Evolutionary conservation across 306 rosid species (phyloP).

Genomic region (Phaseolus lunatus): DNA sequence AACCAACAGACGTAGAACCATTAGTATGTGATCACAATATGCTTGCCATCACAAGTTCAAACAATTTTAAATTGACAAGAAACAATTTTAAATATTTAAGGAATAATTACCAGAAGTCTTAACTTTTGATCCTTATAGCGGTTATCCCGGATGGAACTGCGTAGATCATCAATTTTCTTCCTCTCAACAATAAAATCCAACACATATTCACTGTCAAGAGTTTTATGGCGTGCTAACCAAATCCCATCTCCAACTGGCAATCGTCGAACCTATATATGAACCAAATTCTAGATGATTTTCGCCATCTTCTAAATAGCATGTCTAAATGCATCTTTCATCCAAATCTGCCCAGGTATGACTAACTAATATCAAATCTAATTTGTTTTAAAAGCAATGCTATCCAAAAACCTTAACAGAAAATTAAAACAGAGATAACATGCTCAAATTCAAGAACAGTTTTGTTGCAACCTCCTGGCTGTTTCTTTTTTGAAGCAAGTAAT

Average conservation of each 20-base stretch:
- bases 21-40: constrained; percentile 12
- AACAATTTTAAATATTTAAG: constrained; percentile 29
- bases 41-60: constrained; percentile 6
- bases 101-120: constrained; percentile 77
- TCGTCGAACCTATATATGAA: constrained; percentile 72
- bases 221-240: constrained; percentile 92
- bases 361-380: constrained; percentile 19
- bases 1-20: constrained; percentile 6
- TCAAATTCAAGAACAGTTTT: constrained; percentile 25
- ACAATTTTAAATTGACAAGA: background rate
- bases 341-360: constrained; percentile 5
- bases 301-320: constrained; percentile 29
- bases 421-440: constrained; percentile 1
- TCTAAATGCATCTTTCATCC: constrained; percentile 13
- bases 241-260: constrained; percentile 97
- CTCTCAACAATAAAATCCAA: constrained; percentile 98
- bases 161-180: constrained; percentile 82
- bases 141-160: constrained; percentile 91
- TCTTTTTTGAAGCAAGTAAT: constrained; percentile 22
- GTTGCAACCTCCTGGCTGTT: constrained; percentile 9
- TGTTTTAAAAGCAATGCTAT: constrained; percentile 10
- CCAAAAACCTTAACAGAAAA: constrained; percentile 12
- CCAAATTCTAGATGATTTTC: constrained; percentile 26
- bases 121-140: constrained; percentile 94
- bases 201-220: constrained; percentile 74